Evolutionary conservation across 306 rosid species (phyloP).

Genomic region (Neltuma alba): DNA sequence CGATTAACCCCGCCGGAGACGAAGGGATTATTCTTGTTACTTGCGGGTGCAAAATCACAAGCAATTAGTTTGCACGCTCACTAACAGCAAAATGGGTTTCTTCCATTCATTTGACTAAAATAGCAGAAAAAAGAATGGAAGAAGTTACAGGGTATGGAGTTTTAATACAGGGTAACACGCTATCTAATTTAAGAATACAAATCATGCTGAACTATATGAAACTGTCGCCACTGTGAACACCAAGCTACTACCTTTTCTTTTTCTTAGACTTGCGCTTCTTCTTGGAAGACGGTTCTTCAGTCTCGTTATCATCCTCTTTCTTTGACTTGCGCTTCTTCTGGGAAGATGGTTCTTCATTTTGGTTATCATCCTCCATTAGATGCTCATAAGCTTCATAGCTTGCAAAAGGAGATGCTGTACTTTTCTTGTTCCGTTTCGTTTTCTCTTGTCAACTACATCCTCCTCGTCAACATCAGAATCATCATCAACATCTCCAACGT

Average conservation of each 20-base stretch:
- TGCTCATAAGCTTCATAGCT: constrained; percentile 87
- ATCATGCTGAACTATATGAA: background rate
- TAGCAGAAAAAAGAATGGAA: background rate
- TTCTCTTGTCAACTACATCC: constrained; percentile 43
- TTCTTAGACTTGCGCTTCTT: constrained; percentile 39
- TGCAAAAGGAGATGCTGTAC: constrained; percentile 73
- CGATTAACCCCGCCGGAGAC: background rate
- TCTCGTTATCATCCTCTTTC: constrained; percentile 32
- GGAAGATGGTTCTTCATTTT: constrained; percentile 37
- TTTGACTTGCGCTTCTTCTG: constrained; percentile 17
- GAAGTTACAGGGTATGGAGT: background rate
- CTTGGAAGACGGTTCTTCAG: constrained; percentile 36
- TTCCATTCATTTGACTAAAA: background rate
- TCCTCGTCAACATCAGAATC: constrained; percentile 42
- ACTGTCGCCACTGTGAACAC: background rate
- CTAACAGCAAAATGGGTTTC: background rate
- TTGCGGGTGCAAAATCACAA: no score
- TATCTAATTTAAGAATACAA: constrained; percentile 3
- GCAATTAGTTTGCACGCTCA: background rate
- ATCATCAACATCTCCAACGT: constrained; percentile 64
- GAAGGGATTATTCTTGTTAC: background rate
- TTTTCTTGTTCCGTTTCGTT: constrained; percentile 59
- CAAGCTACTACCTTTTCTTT: constrained; percentile 34
- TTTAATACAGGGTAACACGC: constrained; percentile 7
- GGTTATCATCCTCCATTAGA: constrained; percentile 47